phyloP scores from a whole-genome alignment of 805 yeast genomes.

The Sugiyamaella americana region DNA sequence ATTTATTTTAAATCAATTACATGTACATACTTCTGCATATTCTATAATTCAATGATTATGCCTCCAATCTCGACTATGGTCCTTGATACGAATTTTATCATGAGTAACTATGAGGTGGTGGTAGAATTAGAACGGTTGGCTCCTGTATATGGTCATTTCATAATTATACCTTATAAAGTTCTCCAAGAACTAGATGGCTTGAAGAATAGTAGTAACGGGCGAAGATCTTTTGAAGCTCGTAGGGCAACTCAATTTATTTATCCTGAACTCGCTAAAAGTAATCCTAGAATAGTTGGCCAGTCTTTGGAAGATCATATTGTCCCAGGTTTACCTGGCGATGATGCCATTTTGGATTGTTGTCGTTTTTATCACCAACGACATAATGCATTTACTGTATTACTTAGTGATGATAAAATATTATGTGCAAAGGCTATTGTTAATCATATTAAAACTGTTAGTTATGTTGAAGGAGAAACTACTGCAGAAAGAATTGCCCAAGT shows the following conservation, averaged over 20 bases:
- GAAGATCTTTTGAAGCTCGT: conserved; percentile 55
- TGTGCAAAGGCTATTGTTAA: conserved; percentile 72
- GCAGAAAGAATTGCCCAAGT: conserved; percentile 41
- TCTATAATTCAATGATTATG: too few relatives aligned
- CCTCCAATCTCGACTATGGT: conserved; percentile 42
- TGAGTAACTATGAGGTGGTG: conserved; percentile 59
- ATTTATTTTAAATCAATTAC: too few relatives aligned
- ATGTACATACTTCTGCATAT: too few relatives aligned
- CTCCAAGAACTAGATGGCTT: conserved; percentile 78
- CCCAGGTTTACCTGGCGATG: conserved; percentile 51
- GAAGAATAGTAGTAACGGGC: conserved; percentile 40
- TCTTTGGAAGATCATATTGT: conserved; percentile 56
- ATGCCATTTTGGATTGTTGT: conserved; percentile 82
- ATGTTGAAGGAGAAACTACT: conserved; percentile 39
- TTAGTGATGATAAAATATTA: conserved; percentile 80
- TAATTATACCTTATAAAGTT: conserved; percentile 67
- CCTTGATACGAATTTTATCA: conserved; percentile 76
- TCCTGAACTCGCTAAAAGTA: background rate
- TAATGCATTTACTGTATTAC: conserved; percentile 42
- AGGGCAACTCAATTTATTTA: background rate
- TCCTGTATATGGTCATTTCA: conserved; percentile 37
- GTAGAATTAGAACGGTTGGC: conserved; percentile 45
- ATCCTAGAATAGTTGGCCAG: background rate
- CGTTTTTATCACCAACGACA: conserved; percentile 45
- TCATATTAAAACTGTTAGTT: conserved; percentile 49